Evolutionary conservation across 805 yeast genomes (phyloP), one percentile per base, ranked within the genome.

Genomic region (Wickerhamiella bombiphila): DNA sequence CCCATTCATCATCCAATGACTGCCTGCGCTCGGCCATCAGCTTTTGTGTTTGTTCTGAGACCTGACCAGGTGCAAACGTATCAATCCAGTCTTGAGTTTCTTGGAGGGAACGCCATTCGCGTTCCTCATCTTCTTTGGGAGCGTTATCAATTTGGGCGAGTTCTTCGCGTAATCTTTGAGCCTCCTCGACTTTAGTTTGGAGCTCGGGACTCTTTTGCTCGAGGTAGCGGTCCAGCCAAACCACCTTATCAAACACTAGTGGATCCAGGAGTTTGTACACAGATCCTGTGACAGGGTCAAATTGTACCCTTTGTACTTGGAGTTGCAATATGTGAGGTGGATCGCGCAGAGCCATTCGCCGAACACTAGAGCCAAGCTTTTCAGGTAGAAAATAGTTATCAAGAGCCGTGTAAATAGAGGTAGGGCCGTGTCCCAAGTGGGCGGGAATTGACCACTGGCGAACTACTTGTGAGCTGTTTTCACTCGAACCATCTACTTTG

Each of bases 281-380:
- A 57, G 76, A 69, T 36, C 76, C 66, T 11, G 69, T 59, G 38
- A 66, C 76, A 32, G 85, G 66, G 53, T 91, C 95, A 55, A 77
- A 91, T 54, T 82, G 81, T 1, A 91, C 97, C 53, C 98, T 68
- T 58, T 86, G 97, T 5, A 91, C 80, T 54, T 91, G 98, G 35
- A 91, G 72, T 55, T 91, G 98, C 35, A 91, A 57, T 36, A 91
- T 70, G 4, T 76, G 74, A 0, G 98, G 98, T 16, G 83, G 59
- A 39, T 72, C 67, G 7, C 72, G 66, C 3, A 88, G 69, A 0
- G 86, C 72, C 34, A 86, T 69, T 0, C 80, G 69, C 53, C 93
- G 72, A 47, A 75, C 73, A 4, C 80, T 88, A 19, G 68, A 65
- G 43, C 76, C 79, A 9, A 85, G 66, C 15, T 71, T 55, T 46